Conservation (phyloP, 345 rosid genomes). For the Reutealis trisperma region DNA sequence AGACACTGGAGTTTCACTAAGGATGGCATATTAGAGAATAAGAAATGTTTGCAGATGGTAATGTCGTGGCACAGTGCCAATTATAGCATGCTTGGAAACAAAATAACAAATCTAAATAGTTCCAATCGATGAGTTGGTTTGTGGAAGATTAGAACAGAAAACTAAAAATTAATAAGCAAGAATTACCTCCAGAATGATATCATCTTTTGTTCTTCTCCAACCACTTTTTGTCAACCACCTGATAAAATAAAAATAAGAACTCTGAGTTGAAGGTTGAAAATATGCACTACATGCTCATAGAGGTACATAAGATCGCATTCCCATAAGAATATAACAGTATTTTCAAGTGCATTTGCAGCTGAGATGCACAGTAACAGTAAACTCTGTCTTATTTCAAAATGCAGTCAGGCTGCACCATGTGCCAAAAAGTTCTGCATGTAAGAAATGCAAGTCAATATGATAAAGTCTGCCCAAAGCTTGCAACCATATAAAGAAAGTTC, state of each 20-base stretch:
- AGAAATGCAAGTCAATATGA: background rate
- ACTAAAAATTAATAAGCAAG: constrained; percentile 9
- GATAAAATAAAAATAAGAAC: constrained; percentile 24
- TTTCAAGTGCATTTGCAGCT: background rate
- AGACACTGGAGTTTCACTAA: background rate
- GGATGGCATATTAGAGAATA: background rate
- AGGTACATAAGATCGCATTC: background rate
- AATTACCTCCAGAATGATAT: constrained; percentile 67
- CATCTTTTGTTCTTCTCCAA: constrained; percentile 92
- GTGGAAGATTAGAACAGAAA: background rate
- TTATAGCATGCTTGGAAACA: background rate
- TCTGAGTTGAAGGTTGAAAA: constrained; percentile 11
- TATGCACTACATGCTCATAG: background rate
- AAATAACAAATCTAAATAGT: background rate
- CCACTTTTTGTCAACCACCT: constrained; percentile 89
- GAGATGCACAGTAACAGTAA: background rate
- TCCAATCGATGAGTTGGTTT: background rate
- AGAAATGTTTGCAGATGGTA: background rate
- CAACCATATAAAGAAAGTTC: background rate
- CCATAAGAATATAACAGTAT: background rate
- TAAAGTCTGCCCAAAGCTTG: background rate
- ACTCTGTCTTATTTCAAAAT: background rate
- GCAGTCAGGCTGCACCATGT: too few relatives aligned
- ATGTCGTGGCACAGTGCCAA: background rate
- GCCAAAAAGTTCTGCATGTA: background rate